Evolutionary conservation across 1,284 basidiomycete genomes (phyloP).

Genomic region (Inonotus hispidus): DNA sequence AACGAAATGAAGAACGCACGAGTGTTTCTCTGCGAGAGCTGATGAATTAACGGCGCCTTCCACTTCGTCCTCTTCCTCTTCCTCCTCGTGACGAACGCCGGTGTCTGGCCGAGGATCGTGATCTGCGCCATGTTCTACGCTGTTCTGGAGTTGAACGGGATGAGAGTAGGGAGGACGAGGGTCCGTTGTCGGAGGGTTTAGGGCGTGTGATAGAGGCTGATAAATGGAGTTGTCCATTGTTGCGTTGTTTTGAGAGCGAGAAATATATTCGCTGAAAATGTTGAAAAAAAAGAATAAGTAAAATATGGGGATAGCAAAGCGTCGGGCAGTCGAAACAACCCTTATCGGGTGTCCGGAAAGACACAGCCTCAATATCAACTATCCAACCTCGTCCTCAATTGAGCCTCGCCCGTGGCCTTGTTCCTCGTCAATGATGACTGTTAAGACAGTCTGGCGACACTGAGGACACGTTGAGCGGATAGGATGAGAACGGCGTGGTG

Average conservation of each 20-base stretch:
- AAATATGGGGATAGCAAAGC: conserved; percentile 14
- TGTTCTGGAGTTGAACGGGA: conserved; percentile 17
- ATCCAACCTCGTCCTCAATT: neutral
- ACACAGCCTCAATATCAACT: neutral
- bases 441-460: neutral
- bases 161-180: conserved; percentile 24
- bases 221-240: conserved; percentile 32
- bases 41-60: conserved; percentile 14
- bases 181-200: conserved; percentile 45
- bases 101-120: conserved; percentile 9
- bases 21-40: neutral
- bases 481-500: neutral
- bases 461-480: neutral
- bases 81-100: conserved; percentile 13
- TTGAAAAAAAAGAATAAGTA: conserved; percentile 10
- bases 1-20: neutral
- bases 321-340: conserved; percentile 2
- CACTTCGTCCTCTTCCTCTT: conserved; percentile 20
- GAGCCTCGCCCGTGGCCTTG: neutral
- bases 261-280: conserved; percentile 9
- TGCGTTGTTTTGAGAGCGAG: neutral
- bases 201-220: conserved; percentile 71
- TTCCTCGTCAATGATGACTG: neutral
- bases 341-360: conserved; percentile 5
- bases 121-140: neutral